phyloP scores from a whole-genome alignment of 345 rosid genomes.

The Populus tremula region DNA sequence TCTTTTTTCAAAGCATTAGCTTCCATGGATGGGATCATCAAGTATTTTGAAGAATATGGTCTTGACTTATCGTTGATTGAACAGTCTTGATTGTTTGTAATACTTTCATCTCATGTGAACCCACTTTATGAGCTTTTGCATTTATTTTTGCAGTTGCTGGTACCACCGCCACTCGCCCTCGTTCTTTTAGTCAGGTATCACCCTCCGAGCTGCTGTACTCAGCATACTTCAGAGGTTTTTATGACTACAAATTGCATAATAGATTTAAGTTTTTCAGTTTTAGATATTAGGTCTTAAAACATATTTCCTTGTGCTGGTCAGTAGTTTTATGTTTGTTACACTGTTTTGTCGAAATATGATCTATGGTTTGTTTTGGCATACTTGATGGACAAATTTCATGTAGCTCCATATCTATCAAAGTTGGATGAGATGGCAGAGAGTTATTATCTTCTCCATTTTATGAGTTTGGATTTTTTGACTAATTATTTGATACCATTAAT shows the following conservation, averaged over 20 bases:
- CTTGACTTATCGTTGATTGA: background rate
- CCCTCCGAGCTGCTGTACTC: background rate
- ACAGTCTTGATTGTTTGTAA: background rate
- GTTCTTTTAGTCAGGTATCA: constrained; percentile 12
- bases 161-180: constrained; percentile 9
- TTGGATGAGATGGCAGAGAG: background rate
- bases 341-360: too few relatives aligned
- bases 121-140: background rate
- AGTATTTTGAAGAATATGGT: background rate
- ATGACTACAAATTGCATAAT: background rate
- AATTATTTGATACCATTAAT: background rate
- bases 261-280: background rate
- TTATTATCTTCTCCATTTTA: background rate
- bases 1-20: too few relatives aligned
- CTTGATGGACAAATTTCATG: background rate
- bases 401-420: background rate
- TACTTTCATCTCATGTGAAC: background rate
- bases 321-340: too few relatives aligned
- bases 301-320: too few relatives aligned
- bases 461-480: background rate
- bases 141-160: constrained; percentile 10
- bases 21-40: background rate
- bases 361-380: too few relatives aligned
- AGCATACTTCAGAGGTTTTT: background rate
- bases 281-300: background rate